These are phyloP conservation scores for Mycena chlorophos DNA, from an alignment of 768 basidiomycete genomes.

Conservation along the genomic window DNA sequence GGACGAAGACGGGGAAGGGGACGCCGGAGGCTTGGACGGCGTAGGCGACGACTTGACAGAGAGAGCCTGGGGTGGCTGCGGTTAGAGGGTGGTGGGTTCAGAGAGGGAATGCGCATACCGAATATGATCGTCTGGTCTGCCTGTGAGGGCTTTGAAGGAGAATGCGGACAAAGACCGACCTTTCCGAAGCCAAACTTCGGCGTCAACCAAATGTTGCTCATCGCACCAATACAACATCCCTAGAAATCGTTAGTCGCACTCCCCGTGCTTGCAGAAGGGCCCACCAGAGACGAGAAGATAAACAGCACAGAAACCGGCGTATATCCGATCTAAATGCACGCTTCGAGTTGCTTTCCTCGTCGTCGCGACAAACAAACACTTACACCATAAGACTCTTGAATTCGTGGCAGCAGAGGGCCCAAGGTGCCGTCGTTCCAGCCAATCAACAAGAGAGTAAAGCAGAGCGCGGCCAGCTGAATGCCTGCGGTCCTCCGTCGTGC, in stretches of 20 bases:
- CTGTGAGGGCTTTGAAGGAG: neutral
- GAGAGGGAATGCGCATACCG: neutral
- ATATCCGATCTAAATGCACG: slow-evolving; percentile 54
- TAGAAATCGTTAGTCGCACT: slow-evolving; percentile 1
- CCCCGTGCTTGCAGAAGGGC: slow-evolving; percentile 9
- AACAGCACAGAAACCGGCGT: slow-evolving; percentile 58
- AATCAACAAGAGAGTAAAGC: neutral
- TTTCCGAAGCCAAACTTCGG: slow-evolving; percentile 29
- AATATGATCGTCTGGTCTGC: neutral
- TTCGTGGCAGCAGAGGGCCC: slow-evolving; percentile 55
- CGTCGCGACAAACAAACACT: slow-evolving; percentile 36
- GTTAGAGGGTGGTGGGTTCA: neutral
- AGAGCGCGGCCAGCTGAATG: slow-evolving; percentile 35
- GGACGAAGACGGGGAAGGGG: slow-evolving; percentile 54
- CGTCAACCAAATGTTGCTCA: slow-evolving; percentile 32
- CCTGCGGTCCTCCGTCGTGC: slow-evolving; percentile 27
- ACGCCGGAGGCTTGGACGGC: slow-evolving; percentile 46
- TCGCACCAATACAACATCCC: slow-evolving; percentile 34
- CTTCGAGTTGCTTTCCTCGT: neutral
- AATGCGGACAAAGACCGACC: neutral
- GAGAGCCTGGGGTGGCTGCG: slow-evolving; percentile 34
- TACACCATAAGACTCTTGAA: slow-evolving; percentile 44
- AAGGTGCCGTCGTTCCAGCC: slow-evolving; percentile 58
- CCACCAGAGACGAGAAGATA: slow-evolving; percentile 46
- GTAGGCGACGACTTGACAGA: slow-evolving; percentile 47